Conservation (phyloP, 176 grass and related monocot species). For the Areca catechu region DNA sequence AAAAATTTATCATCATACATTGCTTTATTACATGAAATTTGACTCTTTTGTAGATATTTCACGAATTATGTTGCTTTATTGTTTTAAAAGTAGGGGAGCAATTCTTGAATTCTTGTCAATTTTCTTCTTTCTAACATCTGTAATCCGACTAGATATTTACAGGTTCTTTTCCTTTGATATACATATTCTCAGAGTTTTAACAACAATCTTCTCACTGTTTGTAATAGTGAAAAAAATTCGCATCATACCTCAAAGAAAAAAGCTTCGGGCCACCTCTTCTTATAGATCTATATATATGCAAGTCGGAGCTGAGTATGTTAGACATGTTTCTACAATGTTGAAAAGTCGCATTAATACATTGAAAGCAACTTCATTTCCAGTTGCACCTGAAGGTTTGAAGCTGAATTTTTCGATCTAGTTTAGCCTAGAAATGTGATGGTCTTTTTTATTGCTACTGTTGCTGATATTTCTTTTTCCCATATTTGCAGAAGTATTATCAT, state of each 20-base stretch:
- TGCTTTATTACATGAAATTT: no score
- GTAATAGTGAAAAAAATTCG: conserved; percentile 76
- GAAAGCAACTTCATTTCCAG: conserved; percentile 6
- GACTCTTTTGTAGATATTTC: no score
- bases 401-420: neutral
- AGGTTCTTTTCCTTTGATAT: no score
- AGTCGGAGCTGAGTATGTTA: conserved; percentile 75
- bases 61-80: no score
- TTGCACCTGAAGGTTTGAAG: conserved; percentile 15
- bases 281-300: conserved; percentile 71
- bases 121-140: no score
- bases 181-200: neutral
- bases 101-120: no score
- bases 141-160: no score
- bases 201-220: conserved; percentile 11
- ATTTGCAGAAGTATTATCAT: conserved; percentile 55
- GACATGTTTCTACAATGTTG: conserved; percentile 59
- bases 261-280: conserved; percentile 57
- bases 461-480: conserved; percentile 4
- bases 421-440: no score
- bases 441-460: conserved; percentile 2
- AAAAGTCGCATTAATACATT: conserved; percentile 59
- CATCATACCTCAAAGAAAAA: conserved; percentile 52
- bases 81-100: no score
- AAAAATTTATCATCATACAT: conserved; percentile 58